Evolutionary conservation across 2,329 filamentous ascomycete species (phyloP).

Genomic region (Elsinoe ampelina): DNA sequence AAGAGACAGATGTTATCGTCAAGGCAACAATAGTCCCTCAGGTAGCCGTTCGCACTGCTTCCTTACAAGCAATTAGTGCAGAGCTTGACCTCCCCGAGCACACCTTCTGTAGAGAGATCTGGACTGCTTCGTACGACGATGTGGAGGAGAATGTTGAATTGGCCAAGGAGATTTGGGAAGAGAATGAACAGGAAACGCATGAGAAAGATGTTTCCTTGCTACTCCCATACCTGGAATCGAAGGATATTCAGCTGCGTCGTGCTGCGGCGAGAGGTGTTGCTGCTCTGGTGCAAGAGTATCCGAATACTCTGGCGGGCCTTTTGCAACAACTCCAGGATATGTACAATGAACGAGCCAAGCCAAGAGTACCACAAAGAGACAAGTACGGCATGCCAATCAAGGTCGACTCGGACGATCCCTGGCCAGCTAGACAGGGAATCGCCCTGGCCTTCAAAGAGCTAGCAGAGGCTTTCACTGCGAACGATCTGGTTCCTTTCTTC

Average conservation of each 20-base stretch:
- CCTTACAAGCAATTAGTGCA: constrained; percentile 80
- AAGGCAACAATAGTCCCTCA: constrained; percentile 72
- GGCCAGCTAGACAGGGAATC: constrained; percentile 84
- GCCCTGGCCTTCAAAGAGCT: constrained; percentile 80
- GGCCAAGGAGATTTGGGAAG: constrained; percentile 86
- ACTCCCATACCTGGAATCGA: constrained; percentile 68
- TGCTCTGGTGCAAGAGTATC: constrained; percentile 57
- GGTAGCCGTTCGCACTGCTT: constrained; percentile 68
- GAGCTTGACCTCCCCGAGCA: constrained; percentile 88
- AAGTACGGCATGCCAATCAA: constrained; percentile 93
- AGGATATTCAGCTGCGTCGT: constrained; percentile 71
- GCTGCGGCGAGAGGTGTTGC: constrained; percentile 76
- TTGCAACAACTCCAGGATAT: constrained; percentile 57
- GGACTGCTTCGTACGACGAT: constrained; percentile 87
- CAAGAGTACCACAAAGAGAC: constrained; percentile 73
- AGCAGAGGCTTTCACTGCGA: constrained; percentile 56
- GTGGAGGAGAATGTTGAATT: constrained; percentile 77
- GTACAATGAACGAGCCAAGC: constrained; percentile 73
- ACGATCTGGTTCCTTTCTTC: constrained; percentile 67
- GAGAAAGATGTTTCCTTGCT: constrained; percentile 53
- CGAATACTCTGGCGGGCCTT: constrained; percentile 51
- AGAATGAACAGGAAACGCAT: constrained; percentile 68
- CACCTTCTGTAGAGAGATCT: constrained; percentile 80
- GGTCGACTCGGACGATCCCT: constrained; percentile 76
- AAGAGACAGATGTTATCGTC: constrained; percentile 68